Conservation (phyloP, 352 stramenopile species). For the Elongisporangium senticosum region DNA sequence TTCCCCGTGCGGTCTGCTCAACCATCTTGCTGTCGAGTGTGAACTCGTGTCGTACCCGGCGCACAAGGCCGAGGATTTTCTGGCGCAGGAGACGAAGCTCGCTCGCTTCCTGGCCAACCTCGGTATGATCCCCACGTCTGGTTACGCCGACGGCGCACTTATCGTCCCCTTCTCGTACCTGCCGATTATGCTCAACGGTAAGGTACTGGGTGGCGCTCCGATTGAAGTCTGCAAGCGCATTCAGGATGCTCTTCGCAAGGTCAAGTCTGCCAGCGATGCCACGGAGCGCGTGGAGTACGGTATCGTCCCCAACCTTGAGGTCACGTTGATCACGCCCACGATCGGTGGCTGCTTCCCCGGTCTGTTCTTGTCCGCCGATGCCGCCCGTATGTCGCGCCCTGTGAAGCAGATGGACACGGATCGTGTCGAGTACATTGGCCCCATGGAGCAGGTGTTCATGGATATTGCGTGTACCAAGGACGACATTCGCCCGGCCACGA, state of each 20-base stretch:
- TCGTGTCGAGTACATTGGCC: conserved; percentile 95
- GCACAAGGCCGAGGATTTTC: conserved; percentile 63
- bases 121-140: conserved; percentile 78
- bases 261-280: conserved; percentile 56
- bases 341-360: conserved; percentile 94
- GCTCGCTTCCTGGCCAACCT: conserved; percentile 68
- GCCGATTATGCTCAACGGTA: conserved; percentile 95
- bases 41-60: conserved; percentile 78
- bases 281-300: conserved; percentile 52
- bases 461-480: conserved; percentile 96
- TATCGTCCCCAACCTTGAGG: conserved; percentile 75
- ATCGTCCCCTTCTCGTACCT: conserved; percentile 90
- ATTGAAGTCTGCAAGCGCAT: conserved; percentile 86
- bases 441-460: conserved; percentile 98
- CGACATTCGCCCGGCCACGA: conserved; percentile 95
- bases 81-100: conserved; percentile 72
- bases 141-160: conserved; percentile 75
- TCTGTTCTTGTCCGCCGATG: conserved; percentile 96
- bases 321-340: conserved; percentile 73
- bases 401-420: conserved; percentile 90
- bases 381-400: conserved; percentile 91
- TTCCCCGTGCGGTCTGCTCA: conserved; percentile 97
- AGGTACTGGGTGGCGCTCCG: conserved; percentile 90
- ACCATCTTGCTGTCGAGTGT: conserved; percentile 96
- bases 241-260: conserved; percentile 46